Evolutionary conservation across 1,284 basidiomycete genomes (phyloP).

Genomic region (Apiotrichum siamense): DNA sequence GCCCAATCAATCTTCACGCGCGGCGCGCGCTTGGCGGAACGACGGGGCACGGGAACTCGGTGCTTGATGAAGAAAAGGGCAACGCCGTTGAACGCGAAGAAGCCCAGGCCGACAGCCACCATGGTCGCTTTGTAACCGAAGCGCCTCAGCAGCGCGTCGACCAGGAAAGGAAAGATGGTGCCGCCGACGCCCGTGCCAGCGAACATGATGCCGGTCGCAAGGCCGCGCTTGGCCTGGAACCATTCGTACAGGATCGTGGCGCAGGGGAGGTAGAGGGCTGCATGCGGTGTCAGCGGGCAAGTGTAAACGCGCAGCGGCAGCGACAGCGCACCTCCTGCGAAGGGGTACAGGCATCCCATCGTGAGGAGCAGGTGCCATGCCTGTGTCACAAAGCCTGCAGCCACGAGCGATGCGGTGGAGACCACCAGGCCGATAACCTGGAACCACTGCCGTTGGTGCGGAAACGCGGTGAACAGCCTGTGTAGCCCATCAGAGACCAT

Average conservation of each 20-base stretch:
- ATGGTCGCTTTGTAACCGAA: conserved; percentile 45
- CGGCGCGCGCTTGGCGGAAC: neutral
- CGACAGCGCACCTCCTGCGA: conserved; percentile 26
- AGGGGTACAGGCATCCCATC: conserved; percentile 40
- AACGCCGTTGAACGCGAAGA: conserved; percentile 26
- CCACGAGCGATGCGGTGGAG: conserved; percentile 24
- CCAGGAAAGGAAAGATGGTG: conserved; percentile 42
- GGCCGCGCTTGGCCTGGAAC: conserved; percentile 40
- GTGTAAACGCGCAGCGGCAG: no score
- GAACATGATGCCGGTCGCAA: conserved; percentile 44
- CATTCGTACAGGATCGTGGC: conserved; percentile 44
- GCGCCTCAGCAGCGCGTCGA: conserved; percentile 30
- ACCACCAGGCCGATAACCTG: conserved; percentile 31
- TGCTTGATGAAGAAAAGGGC: conserved; percentile 40
- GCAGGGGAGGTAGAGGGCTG: conserved; percentile 42
- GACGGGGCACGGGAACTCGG: conserved; percentile 29
- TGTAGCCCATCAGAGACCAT: no score
- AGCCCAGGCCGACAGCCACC: conserved; percentile 35
- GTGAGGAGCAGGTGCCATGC: conserved; percentile 43
- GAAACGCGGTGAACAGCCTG: conserved; percentile 32
- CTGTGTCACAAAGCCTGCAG: conserved; percentile 31
- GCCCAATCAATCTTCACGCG: conserved; percentile 14
- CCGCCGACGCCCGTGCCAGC: conserved; percentile 44
- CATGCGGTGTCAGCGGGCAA: neutral
- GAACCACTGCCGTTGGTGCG: conserved; percentile 21